Conservation (phyloP, 352 stramenopile genomes). For the Globisporangium cystogenes region DNA sequence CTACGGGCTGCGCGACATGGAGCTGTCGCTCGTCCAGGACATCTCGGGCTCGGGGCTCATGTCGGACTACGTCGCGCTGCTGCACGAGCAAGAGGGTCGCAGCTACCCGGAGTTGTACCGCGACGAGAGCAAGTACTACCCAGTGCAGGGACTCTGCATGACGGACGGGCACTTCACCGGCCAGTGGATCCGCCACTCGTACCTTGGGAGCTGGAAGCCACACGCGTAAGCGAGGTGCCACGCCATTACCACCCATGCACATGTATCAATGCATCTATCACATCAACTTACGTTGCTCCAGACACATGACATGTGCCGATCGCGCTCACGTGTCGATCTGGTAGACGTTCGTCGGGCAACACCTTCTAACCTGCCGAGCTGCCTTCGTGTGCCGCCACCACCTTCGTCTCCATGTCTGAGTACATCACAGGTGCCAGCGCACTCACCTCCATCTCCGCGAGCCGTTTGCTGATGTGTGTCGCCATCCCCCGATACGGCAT, state of each 20-base stretch:
- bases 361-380: neutral
- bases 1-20: constrained; percentile 14
- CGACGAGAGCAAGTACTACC: constrained; percentile 1
- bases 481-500: constrained; percentile 33
- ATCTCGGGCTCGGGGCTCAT: constrained; percentile 13
- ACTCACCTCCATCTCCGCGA: constrained; percentile 1
- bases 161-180: constrained; percentile 1
- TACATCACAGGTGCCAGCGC: neutral
- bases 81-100: constrained; percentile 9
- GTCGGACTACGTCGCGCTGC: constrained; percentile 14
- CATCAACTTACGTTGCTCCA: too few relatives aligned
- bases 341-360: too few relatives aligned
- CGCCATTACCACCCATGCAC: too few relatives aligned
- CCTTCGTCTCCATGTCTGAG: neutral
- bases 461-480: constrained; percentile 15
- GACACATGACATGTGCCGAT: too few relatives aligned
- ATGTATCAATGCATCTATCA: too few relatives aligned
- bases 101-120: constrained; percentile 7
- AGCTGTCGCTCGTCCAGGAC: constrained; percentile 11
- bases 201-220: constrained; percentile 5
- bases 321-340: too few relatives aligned
- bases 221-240: too few relatives aligned
- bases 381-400: too few relatives aligned
- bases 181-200: constrained; percentile 5
- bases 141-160: constrained; percentile 5